These are phyloP conservation scores for Acacia pycnantha DNA, from an alignment of 331 rosid genomes.

Conservation along the genomic window DNA sequence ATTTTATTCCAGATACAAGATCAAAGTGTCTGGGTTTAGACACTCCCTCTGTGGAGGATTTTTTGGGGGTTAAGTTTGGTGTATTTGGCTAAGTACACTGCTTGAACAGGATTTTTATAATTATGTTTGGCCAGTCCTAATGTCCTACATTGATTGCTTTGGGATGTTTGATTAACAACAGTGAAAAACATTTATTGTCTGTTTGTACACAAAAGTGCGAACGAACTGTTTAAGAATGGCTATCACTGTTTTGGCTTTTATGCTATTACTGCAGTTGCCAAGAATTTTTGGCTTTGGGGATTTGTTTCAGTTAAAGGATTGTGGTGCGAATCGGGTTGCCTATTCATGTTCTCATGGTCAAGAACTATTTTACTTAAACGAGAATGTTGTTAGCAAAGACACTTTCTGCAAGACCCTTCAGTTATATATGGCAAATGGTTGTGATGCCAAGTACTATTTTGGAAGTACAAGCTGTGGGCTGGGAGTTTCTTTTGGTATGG, in stretches of 20 bases:
- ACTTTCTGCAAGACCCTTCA: conserved; percentile 58
- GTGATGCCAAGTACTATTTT: conserved; percentile 43
- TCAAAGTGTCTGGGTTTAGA: background rate
- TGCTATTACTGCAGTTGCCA: conserved; percentile 49
- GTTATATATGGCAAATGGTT: conserved; percentile 54
- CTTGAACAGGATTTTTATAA: conserved; percentile 23
- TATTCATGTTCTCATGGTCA: conserved; percentile 47
- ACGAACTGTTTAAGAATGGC: conserved; percentile 43
- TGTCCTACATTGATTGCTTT: conserved; percentile 2
- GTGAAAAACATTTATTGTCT: conserved; percentile 27
- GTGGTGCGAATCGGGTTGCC: conserved; percentile 49
- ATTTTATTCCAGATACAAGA: background rate
- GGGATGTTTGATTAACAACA: background rate
- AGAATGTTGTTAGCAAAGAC: conserved; percentile 46
- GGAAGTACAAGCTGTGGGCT: conserved; percentile 44
- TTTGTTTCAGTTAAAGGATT: conserved; percentile 38
- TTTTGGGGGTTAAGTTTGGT: background rate
- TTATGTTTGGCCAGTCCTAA: conserved; percentile 12
- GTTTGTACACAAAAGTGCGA: background rate
- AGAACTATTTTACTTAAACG: conserved; percentile 61
- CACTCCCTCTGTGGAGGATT: background rate
- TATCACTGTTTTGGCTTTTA: conserved; percentile 31
- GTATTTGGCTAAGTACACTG: conserved; percentile 1
- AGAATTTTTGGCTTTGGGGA: conserved; percentile 39
- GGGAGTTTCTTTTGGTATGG: conserved; percentile 58